Percentiles rank a stretch among this genome's conserved stretches.
Conservation (phyloP, 2,329 filamentous ascomycete species). For the Coleophoma cylindrospora region DNA sequence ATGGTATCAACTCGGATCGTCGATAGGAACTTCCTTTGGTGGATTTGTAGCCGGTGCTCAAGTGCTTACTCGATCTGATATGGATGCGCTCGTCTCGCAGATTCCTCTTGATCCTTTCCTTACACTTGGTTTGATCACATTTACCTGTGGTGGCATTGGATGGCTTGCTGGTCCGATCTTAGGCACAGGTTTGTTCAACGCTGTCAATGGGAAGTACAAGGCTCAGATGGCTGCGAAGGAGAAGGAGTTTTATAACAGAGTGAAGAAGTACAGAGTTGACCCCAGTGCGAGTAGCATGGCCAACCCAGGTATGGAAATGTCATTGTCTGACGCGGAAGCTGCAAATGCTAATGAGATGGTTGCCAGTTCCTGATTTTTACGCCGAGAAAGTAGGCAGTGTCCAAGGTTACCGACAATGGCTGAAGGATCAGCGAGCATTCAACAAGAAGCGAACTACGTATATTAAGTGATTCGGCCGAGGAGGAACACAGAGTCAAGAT, state of each 20-base stretch:
- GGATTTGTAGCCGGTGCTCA: slow-evolving; percentile 59
- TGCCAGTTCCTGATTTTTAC: slow-evolving; percentile 66
- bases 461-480: slow-evolving; percentile 5
- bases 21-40: slow-evolving; percentile 57
- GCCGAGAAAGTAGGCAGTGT: slow-evolving; percentile 97
- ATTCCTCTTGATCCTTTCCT: slow-evolving; percentile 86
- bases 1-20: slow-evolving; percentile 76
- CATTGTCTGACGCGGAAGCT: not conserved
- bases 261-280: slow-evolving; percentile 90
- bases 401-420: slow-evolving; percentile 84
- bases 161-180: slow-evolving; percentile 85
- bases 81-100: slow-evolving; percentile 65
- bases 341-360: slow-evolving; percentile 35
- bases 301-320: slow-evolving; percentile 51
- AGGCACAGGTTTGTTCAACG: slow-evolving; percentile 74
- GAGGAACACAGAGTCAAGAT: too few species aligned
- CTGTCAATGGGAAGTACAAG: slow-evolving; percentile 67
- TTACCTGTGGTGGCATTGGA: slow-evolving; percentile 72
- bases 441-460: slow-evolving; percentile 66
- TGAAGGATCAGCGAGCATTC: slow-evolving; percentile 96
- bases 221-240: slow-evolving; percentile 82
- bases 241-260: slow-evolving; percentile 84
- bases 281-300: slow-evolving; percentile 82
- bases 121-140: slow-evolving; percentile 73
- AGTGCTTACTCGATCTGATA: slow-evolving; percentile 64